These are phyloP conservation scores for Anastatica hierochuntica DNA, from an alignment of 345 rosid genomes.

Conservation along the genomic window DNA sequence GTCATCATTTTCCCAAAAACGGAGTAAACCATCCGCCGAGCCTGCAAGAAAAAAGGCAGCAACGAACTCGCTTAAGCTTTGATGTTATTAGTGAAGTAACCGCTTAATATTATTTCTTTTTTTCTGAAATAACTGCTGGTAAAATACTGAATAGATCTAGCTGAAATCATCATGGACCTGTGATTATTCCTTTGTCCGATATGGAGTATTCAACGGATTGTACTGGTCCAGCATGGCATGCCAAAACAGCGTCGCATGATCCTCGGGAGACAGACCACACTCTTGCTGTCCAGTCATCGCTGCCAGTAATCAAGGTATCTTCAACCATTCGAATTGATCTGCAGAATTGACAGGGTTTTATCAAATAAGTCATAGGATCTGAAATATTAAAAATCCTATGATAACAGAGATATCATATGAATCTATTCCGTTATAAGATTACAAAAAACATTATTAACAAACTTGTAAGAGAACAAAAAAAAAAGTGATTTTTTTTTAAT, in stretches of 20 bases:
- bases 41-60: constrained; percentile 41
- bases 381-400: neutral
- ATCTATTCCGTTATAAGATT: neutral
- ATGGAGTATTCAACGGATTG: constrained; percentile 73
- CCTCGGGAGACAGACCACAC: constrained; percentile 95
- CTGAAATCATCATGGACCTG: constrained; percentile 41
- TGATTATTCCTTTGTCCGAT: constrained; percentile 82
- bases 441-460: neutral
- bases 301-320: constrained; percentile 85
- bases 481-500: too few species aligned
- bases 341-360: constrained; percentile 25
- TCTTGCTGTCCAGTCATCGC: constrained; percentile 99
- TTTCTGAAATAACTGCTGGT: too few species aligned
- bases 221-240: constrained; percentile 96
- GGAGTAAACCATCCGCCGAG: constrained; percentile 93
- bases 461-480: too few species aligned
- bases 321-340: constrained; percentile 96
- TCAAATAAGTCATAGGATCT: constrained; percentile 8
- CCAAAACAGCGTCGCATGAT: constrained; percentile 80
- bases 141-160: neutral
- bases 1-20: constrained; percentile 95
- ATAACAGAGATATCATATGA: too few species aligned
- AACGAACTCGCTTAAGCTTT: constrained; percentile 5
- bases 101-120: too few species aligned
- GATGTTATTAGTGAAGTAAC: neutral